phyloP scores from a whole-genome alignment of 179 eudicot genomes.

The Nepenthes alata region DNA sequence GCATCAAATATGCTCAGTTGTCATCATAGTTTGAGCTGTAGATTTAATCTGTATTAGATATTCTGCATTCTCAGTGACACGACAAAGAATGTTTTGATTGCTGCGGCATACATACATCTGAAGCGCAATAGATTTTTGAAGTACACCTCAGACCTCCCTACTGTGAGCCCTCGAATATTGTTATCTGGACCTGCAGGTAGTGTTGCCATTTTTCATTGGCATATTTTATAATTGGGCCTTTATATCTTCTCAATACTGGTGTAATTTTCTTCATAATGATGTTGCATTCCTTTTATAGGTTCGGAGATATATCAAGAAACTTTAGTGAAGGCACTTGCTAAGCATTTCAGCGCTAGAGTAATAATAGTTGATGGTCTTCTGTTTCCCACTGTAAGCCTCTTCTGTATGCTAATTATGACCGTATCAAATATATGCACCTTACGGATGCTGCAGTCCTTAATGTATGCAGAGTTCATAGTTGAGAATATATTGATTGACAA shows the following conservation, averaged over 20 bases:
- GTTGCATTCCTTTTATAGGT: constrained; percentile 30
- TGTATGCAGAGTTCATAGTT: background rate
- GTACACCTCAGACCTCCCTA: constrained; percentile 61
- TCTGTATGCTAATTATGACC: background rate
- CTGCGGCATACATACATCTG: constrained; percentile 77
- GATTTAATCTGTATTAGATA: background rate
- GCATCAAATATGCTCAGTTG: no score
- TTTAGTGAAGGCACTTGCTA: constrained; percentile 72
- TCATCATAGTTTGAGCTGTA: no score
- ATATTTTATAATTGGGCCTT: background rate
- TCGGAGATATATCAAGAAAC: constrained; percentile 95
- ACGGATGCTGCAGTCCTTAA: background rate
- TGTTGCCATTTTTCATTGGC: background rate
- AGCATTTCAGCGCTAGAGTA: constrained; percentile 61
- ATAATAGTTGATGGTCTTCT: constrained; percentile 69
- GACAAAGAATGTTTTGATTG: constrained; percentile 70
- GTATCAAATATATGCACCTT: background rate
- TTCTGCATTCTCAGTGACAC: constrained; percentile 54
- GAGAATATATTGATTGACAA: constrained; percentile 3
- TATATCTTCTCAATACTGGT: background rate
- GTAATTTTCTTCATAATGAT: background rate
- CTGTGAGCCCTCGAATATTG: constrained; percentile 69
- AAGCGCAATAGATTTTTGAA: constrained; percentile 51
- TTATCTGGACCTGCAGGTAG: constrained; percentile 95
- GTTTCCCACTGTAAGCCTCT: constrained; percentile 62